phyloP scores from a whole-genome alignment of 2,329 filamentous ascomycete species.

The Colletotrichum navitas region DNA sequence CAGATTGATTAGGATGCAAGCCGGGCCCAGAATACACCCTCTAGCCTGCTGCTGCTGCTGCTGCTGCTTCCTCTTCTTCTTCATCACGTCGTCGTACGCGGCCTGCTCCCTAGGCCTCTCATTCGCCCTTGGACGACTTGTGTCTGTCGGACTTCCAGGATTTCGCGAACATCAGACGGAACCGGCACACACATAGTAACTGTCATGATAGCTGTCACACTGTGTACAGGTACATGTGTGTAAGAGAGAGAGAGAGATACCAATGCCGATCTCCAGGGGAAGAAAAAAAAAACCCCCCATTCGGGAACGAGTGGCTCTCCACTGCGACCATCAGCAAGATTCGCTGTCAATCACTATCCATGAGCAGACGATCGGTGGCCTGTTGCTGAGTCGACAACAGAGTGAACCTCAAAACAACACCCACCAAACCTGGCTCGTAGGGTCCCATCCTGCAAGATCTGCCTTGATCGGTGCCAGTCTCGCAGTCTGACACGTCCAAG shows the following conservation, averaged over 20 bases:
- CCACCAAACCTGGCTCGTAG: not conserved
- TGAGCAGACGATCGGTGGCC: constrained; percentile 20
- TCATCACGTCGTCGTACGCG: constrained; percentile 29
- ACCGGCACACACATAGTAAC: constrained; percentile 4
- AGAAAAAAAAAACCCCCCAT: not conserved
- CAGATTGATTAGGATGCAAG: constrained; percentile 6
- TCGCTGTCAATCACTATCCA: constrained; percentile 9
- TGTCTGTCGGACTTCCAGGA: constrained; percentile 27
- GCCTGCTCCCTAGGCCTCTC: constrained; percentile 24
- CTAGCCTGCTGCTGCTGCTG: not conserved
- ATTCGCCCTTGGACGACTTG: constrained; percentile 31
- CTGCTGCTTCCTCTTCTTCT: not conserved
- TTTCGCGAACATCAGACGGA: constrained; percentile 3
- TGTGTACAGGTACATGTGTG: constrained; percentile 15
- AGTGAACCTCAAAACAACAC: not conserved
- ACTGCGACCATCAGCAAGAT: not conserved
- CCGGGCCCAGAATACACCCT: not conserved
- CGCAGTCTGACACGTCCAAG: constrained; percentile 34
- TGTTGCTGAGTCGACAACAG: constrained; percentile 25
- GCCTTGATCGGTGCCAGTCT: constrained; percentile 34
- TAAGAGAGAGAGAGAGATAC: not conserved
- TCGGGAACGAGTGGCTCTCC: not conserved
- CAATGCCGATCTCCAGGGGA: not conserved
- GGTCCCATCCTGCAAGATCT: constrained; percentile 19
- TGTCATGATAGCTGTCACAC: constrained; percentile 18